A percentile compares a stretch with the other conserved stretches of the same genome.
These are phyloP conservation scores for Athelia psychrophila DNA, from an alignment of 1,284 basidiomycete genomes.

Conservation along the genomic window DNA sequence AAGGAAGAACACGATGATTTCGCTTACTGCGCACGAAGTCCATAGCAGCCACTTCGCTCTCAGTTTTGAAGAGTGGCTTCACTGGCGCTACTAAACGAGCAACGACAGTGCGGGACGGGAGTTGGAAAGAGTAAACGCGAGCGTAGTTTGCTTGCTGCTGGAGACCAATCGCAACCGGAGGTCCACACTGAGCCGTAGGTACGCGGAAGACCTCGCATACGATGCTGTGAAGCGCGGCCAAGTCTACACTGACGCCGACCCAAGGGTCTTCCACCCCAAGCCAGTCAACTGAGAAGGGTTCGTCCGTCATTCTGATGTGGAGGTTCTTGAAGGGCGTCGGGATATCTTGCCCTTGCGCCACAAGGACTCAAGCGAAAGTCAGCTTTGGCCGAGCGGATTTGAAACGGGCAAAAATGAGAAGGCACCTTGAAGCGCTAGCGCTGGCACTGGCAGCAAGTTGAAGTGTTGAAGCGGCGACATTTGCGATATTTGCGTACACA, in stretches of 20 bases:
- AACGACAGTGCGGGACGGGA: neutral
- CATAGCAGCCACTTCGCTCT: slow-evolving; percentile 1
- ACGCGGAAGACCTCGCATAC: neutral
- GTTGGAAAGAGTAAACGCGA: neutral
- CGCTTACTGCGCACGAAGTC: neutral
- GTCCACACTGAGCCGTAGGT: neutral
- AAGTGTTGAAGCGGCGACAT: too few species aligned
- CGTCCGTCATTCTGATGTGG: neutral
- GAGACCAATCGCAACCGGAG: neutral
- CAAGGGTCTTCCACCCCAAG: neutral
- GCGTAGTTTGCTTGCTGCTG: neutral
- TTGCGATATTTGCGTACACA: too few species aligned
- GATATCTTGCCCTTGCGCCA: neutral
- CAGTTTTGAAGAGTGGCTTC: slow-evolving; percentile 1
- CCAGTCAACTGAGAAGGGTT: neutral
- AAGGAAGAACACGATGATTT: neutral
- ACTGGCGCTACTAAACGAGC: slow-evolving; percentile 1
- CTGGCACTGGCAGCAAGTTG: too few species aligned
- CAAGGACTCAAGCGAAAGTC: too few species aligned
- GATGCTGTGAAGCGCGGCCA: neutral
- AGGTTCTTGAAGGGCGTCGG: neutral
- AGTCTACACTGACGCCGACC: neutral
- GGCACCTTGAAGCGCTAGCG: too few species aligned
- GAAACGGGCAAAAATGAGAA: too few species aligned
- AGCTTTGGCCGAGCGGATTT: too few species aligned